Evolutionary conservation across 2,329 filamentous ascomycete genomes (phyloP), one percentile per base, ranked within the genome.

Genomic region (Trichoderma arundinaceum): DNA sequence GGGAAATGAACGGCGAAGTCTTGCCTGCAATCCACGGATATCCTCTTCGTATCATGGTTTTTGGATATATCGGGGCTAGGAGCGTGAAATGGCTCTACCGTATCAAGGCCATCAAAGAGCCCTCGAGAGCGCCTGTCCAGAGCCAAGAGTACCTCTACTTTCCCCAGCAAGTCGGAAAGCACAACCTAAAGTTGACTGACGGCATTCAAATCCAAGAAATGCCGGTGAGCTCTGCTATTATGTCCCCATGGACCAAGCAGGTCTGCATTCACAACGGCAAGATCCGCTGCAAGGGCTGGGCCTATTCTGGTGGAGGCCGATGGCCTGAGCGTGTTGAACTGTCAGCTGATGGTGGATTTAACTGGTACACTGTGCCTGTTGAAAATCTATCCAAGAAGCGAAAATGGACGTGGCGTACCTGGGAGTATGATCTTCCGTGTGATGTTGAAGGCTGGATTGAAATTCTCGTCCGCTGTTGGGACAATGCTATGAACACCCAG

Each of bases 41-140:
- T 13, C 59, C 59, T 13, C 59, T 63, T 12, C 59, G 59, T 5
- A 54, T 63, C 22, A 39, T 63, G 33, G 59, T 63, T 7, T 46
- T 63, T 28, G 59, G 59, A 22, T 63, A 63, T 13, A 63, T 63
- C 9, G 59, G 59, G 7, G 59, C 59, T 9, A 12, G 59, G 2
- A 63, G 59, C 7, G 59, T 63, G 35, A 63, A 63, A 13, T 63
- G 59, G 59, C 48, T 63, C n/a, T 63, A 63, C 2, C 59, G 59
- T 13, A 53, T 63, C 49, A 63, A 63, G 39, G 59, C 48, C 38
- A 63, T 63, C 39, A 63, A 63, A 17, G n/a, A 54, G 10, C 59
- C 59, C 2, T 54, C 59, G 1, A 49, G 59, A 54, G 59, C 59
- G 12, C 59, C 59, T 3, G 59, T 63, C 7, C 59, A 63, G 15